Percentiles rank a stretch among this genome's conserved stretches.
phyloP scores from a whole-genome alignment of 495 filamentous ascomycete species.

The Evansstolkia leycettana region DNA sequence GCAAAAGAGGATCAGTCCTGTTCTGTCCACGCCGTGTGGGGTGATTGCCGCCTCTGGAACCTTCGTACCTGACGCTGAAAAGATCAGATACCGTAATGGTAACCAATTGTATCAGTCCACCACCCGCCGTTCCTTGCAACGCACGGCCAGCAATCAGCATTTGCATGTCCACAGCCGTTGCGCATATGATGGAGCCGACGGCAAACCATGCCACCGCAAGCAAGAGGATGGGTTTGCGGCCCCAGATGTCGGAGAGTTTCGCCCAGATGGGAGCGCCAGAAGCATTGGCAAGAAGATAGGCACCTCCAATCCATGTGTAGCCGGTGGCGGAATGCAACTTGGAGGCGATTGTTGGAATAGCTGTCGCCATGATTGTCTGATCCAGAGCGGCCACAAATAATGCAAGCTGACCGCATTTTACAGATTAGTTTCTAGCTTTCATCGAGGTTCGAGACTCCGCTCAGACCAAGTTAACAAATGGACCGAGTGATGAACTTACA shows the following conservation, averaged over 20 bases:
- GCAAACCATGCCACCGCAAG: conserved; percentile 33
- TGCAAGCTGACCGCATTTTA: conserved; percentile 15
- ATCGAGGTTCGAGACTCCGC: conserved; percentile 3
- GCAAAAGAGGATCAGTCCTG: background rate
- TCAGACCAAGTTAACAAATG: background rate
- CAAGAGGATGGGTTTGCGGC: conserved; percentile 41
- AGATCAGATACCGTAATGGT: conserved; percentile 45
- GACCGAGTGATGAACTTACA: conserved; percentile 6
- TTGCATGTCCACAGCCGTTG: conserved; percentile 33
- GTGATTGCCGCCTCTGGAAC: too few relatives aligned
- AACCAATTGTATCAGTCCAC: conserved; percentile 39
- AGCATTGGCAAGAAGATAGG: conserved; percentile 46
- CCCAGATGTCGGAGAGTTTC: conserved; percentile 50
- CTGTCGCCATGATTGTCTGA: conserved; percentile 49
- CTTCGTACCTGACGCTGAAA: conserved; percentile 40
- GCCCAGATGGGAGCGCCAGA: conserved; percentile 44
- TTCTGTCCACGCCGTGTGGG: too few relatives aligned
- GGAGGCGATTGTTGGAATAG: conserved; percentile 44
- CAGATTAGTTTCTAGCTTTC: background rate
- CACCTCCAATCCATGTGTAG: conserved; percentile 56
- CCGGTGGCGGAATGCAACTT: conserved; percentile 47
- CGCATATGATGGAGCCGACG: conserved; percentile 34
- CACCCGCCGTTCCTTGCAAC: conserved; percentile 43
- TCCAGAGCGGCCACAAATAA: conserved; percentile 51
- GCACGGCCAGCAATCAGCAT: conserved; percentile 44